Base-by-base conservation (phyloP, 2,329 filamentous ascomycete species). In the Botryotinia narcissicola region DNA sequence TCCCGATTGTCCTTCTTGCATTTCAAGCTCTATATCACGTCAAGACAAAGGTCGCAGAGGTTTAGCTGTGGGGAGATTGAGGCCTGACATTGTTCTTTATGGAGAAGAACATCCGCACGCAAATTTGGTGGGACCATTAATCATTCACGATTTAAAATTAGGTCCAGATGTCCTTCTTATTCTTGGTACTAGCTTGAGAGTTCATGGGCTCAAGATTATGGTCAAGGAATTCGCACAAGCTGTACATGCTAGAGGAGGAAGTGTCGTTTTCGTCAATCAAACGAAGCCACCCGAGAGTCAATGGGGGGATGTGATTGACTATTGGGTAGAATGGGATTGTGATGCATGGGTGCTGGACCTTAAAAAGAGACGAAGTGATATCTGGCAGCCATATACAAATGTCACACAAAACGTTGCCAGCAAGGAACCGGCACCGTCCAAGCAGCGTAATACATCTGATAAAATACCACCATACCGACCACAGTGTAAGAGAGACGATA, bases 261-360 rank as follows among this genome's bases (percentile, higher is more conserved):
- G 88, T 72, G 91, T 93, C 0, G 85, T 93, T 7, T 93, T 93
- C 82, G 89, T 93, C 75, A 93, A 93, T 81, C 87, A 90, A 35
- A 92, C 91, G 1, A 91, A 91, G 78, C 91, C 91, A 0, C 86
- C 91, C 0, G 90, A 92, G 78, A 93, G 91, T 78, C 87, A 86
- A 1, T 93, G 91, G 91, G 88, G 90, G 1, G 91, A 92, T 71
- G 83, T 92, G 0, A 91, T 93, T 71, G 91, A 93, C 81, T 92
- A 90, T 75, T 93, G 91, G 88, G 86, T 93, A 1, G 86, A 91
- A 75, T 92, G 90, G 90, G 91, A 93, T 78, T 93, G 91, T 74
- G 91, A 93, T 77, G 88, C 88, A 6, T 93, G 91, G 91, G 90
- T 93, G 0, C 81, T 85, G 16, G 89, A 92, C 78, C 80, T 93